Evolutionary conservation across 805 yeast genomes (phyloP).

Genomic region (Torulaspora indica): DNA sequence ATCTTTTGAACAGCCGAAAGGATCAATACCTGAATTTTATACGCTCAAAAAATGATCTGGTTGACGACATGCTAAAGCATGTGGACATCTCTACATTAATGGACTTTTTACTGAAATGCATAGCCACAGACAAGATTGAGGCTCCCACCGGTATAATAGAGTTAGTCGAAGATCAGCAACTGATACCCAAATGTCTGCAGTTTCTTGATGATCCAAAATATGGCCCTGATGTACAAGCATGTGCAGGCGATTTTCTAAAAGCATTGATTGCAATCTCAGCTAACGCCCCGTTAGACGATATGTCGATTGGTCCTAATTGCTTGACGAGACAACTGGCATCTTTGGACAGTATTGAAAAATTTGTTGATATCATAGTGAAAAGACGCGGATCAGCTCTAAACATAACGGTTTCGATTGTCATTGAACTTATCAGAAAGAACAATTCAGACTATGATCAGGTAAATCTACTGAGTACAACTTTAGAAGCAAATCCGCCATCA

Average conservation of each 20-base stretch:
- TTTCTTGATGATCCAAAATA: constrained; percentile 56
- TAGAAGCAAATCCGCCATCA: constrained; percentile 82
- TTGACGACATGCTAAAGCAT: constrained; percentile 63
- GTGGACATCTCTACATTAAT: constrained; percentile 84
- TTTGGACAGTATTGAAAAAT: constrained; percentile 52
- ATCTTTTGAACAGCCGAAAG: constrained; percentile 71
- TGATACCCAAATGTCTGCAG: constrained; percentile 66
- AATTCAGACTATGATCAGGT: constrained; percentile 91
- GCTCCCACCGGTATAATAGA: constrained; percentile 85
- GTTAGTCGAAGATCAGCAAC: constrained; percentile 62
- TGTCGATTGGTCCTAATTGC: constrained; percentile 92
- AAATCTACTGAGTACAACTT: constrained; percentile 66
- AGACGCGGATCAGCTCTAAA: constrained; percentile 76
- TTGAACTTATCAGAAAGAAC: constrained; percentile 89
- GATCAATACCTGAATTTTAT: constrained; percentile 37
- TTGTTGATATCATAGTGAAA: constrained; percentile 65
- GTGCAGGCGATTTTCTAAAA: constrained; percentile 90
- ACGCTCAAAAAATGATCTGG: constrained; percentile 49
- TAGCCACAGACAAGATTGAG: constrained; percentile 88
- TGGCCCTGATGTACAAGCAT: constrained; percentile 67
- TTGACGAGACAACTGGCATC: constrained; percentile 83
- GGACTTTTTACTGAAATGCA: constrained; percentile 83
- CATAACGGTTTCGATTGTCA: constrained; percentile 86
- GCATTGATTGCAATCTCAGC: constrained; percentile 94
- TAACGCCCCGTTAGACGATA: constrained; percentile 68